Evolutionary conservation across 257 asterid species (phyloP).

Genomic region (Catharanthus roseus): DNA sequence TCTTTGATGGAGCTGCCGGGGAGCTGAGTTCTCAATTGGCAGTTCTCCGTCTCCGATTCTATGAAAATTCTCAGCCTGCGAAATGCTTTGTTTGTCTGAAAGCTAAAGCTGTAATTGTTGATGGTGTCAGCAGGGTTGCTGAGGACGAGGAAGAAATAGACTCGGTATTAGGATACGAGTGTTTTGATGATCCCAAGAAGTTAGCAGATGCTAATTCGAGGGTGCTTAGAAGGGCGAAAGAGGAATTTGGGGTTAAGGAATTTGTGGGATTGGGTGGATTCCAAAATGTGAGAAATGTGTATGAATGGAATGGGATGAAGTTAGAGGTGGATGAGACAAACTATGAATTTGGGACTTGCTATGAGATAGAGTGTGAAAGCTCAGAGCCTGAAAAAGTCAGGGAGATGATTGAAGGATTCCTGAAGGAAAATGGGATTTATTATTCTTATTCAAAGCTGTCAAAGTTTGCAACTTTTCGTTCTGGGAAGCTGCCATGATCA

Average conservation of each 20-base stretch:
- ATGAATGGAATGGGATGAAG: constrained; percentile 69
- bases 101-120: constrained; percentile 65
- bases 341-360: constrained; percentile 78
- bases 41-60: constrained; percentile 80
- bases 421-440: constrained; percentile 66
- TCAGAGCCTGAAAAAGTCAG: constrained; percentile 74
- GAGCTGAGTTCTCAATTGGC: constrained; percentile 65
- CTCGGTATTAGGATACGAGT: constrained; percentile 44
- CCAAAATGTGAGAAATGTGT: constrained; percentile 71
- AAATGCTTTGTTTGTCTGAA: constrained; percentile 69
- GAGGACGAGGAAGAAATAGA: constrained; percentile 92
- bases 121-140: constrained; percentile 86
- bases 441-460: constrained; percentile 64
- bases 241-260: constrained; percentile 58
- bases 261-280: constrained; percentile 79
- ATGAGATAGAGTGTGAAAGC: constrained; percentile 95
- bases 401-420: constrained; percentile 54
- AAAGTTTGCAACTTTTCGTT: constrained; percentile 77
- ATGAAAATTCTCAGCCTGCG: constrained; percentile 47
- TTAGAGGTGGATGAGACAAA: constrained; percentile 82
- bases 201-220: constrained; percentile 44
- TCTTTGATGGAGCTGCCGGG: constrained; percentile 65
- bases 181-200: constrained; percentile 47
- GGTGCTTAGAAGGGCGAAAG: constrained; percentile 69
- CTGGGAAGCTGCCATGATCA: constrained; percentile 63